Conservation (phyloP, 2,329 filamentous ascomycete species). For the Curvularia lunata region DNA sequence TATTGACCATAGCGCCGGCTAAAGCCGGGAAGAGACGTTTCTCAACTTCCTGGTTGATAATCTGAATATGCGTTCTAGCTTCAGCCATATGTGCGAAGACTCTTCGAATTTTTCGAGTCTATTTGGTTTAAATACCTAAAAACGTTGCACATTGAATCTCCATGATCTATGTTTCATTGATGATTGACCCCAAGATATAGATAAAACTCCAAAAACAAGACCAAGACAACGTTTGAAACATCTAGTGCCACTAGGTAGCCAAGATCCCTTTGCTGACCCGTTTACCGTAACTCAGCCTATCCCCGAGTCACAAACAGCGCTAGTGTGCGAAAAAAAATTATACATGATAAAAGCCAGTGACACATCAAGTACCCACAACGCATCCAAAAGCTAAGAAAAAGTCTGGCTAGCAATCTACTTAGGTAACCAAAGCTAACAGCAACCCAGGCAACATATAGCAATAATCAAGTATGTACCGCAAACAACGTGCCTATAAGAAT, state of each 20-base stretch:
- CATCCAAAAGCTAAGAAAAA: no score
- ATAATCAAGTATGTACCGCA: neutral
- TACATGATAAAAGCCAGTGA: no score
- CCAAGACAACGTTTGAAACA: neutral
- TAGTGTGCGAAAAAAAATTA: neutral
- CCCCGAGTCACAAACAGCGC: neutral
- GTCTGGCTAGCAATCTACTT: constrained; percentile 1
- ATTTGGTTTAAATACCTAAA: neutral
- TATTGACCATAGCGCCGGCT: no score
- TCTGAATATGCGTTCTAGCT: neutral
- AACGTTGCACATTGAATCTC: neutral
- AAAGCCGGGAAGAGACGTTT: no score
- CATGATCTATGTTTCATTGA: neutral
- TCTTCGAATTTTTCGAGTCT: no score
- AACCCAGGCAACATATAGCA: neutral
- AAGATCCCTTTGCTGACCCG: neutral
- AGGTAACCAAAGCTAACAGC: neutral
- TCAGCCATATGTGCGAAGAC: neutral
- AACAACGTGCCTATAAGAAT: no score
- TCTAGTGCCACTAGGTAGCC: neutral
- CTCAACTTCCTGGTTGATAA: no score
- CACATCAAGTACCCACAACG: no score
- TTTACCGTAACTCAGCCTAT: neutral
- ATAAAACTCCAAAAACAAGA: neutral
- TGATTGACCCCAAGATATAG: neutral